Evolutionary conservation across 2,329 filamentous ascomycete species (phyloP).

Genomic region (Penicillium sp.): DNA sequence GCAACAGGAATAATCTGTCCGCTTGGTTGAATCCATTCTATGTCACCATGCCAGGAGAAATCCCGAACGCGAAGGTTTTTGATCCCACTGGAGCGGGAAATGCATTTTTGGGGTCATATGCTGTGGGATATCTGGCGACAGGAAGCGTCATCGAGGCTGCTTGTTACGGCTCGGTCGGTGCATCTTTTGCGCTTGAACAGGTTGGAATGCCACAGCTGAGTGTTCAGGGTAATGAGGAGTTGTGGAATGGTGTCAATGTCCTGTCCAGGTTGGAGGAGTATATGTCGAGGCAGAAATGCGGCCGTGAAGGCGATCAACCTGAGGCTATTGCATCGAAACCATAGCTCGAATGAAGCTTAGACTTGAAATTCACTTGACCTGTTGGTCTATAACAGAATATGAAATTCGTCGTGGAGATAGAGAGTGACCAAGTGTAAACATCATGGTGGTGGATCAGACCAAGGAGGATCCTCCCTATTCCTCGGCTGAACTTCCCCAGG

Average conservation of each 20-base stretch:
- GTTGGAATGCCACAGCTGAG: constrained; percentile 35
- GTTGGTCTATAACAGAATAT: not conserved
- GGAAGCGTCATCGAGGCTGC: constrained; percentile 32
- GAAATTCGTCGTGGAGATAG: not conserved
- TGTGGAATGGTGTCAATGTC: constrained; percentile 30
- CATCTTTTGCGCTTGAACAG: constrained; percentile 42
- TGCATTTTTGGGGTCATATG: constrained; percentile 44
- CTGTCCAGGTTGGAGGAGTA: constrained; percentile 28
- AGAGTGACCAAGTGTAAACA: not conserved
- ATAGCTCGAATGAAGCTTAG: not conserved
- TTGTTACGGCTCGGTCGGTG: constrained; percentile 42
- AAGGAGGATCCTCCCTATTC: constrained; percentile 8
- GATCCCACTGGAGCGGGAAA: constrained; percentile 49
- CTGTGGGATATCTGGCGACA: constrained; percentile 34
- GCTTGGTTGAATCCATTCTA: constrained; percentile 42
- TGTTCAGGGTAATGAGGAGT: constrained; percentile 15
- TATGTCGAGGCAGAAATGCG: constrained; percentile 9
- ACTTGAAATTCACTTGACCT: not conserved
- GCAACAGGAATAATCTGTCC: constrained; percentile 11
- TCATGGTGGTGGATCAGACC: not conserved
- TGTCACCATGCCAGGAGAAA: not conserved
- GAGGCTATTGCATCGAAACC: not conserved
- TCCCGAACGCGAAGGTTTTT: constrained; percentile 30
- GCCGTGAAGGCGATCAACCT: not conserved
- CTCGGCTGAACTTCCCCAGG: constrained; percentile 32